Percentiles rank a stretch among this genome's conserved stretches.
These are phyloP conservation scores for Acephala macrosclerotiorum DNA, from an alignment of 2,329 filamentous ascomycete genomes.

Conservation along the genomic window DNA sequence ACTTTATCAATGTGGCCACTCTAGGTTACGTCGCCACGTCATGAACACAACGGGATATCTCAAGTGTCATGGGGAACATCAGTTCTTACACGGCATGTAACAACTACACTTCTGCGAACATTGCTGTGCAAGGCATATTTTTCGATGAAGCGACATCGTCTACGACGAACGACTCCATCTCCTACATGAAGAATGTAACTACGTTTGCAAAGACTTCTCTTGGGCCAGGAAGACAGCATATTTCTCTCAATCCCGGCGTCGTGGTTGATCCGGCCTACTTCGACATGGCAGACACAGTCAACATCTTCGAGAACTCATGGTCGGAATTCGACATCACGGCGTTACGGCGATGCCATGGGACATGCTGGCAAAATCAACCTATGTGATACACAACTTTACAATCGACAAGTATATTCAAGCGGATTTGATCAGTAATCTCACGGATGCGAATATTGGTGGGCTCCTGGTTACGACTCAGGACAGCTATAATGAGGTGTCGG, in stretches of 20 bases:
- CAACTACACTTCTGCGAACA: slow-evolving; percentile 25
- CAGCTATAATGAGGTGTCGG: slow-evolving; percentile 31
- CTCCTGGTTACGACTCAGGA: slow-evolving; percentile 32
- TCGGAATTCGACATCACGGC: slow-evolving; percentile 28
- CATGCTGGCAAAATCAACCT: slow-evolving; percentile 29
- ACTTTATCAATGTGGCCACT: slow-evolving; percentile 42
- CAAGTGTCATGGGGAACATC: slow-evolving; percentile 46
- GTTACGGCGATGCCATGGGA: slow-evolving; percentile 19
- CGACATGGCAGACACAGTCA: slow-evolving; percentile 34
- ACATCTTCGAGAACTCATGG: slow-evolving; percentile 35
- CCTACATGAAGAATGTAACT: slow-evolving; percentile 33
- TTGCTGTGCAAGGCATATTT: slow-evolving; percentile 38
- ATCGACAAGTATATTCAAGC: slow-evolving; percentile 20
- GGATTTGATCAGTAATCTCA: slow-evolving; percentile 30
- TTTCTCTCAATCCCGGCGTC: slow-evolving; percentile 35
- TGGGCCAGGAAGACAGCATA: slow-evolving; percentile 26
- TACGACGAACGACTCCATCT: slow-evolving; percentile 21
- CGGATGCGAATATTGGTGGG: slow-evolving; percentile 29
- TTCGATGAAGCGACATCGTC: slow-evolving; percentile 32
- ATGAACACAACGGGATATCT: slow-evolving; percentile 44
- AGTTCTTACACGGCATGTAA: slow-evolving; percentile 48
- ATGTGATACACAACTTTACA: slow-evolving; percentile 35
- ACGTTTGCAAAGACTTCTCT: slow-evolving; percentile 30
- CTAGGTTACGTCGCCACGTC: slow-evolving; percentile 51
- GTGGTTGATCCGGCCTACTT: slow-evolving; percentile 33